phyloP scores from a whole-genome alignment of 2,329 filamentous ascomycete species.

The Orbilia ellipsospora region DNA sequence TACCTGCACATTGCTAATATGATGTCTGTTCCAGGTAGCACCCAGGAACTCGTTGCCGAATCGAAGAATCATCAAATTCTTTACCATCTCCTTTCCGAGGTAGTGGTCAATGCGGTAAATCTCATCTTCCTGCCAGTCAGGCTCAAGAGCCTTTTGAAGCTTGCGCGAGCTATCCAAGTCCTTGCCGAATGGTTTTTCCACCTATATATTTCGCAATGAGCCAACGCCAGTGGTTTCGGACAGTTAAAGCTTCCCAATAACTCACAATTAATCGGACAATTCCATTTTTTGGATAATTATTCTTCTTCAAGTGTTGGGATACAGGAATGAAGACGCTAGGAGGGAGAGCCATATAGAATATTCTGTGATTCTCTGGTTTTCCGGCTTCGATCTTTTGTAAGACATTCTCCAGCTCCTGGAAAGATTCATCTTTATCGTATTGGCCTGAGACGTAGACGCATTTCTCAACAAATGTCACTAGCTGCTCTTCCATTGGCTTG shows the following conservation, averaged over 20 bases:
- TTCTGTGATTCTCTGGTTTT: constrained; percentile 83
- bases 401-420: constrained; percentile 84
- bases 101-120: constrained; percentile 99
- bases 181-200: constrained; percentile 99
- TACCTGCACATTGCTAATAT: constrained; percentile 95
- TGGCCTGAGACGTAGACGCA: constrained; percentile 97
- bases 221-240: not conserved
- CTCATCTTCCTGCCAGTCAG: constrained; percentile 98
- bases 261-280: constrained; percentile 93
- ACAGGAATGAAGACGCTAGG: constrained; percentile 98
- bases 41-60: constrained; percentile 99
- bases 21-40: constrained; percentile 98
- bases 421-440: constrained; percentile 97
- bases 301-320: constrained; percentile 95
- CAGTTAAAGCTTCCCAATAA: constrained; percentile 49
- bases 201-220: constrained; percentile 64
- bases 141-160: constrained; percentile 91
- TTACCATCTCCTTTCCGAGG: constrained; percentile 99
- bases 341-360: constrained; percentile 99
- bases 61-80: constrained; percentile 97
- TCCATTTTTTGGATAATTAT: constrained; percentile 91
- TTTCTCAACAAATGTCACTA: constrained; percentile 85
- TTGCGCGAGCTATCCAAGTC: constrained; percentile 93
- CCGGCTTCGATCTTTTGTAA: constrained; percentile 85
- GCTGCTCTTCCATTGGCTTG: constrained; percentile 94